A percentile compares a stretch with the other conserved stretches of the same genome.
These are phyloP conservation scores for Entonaema liquescens DNA, from an alignment of 495 filamentous ascomycete species.

Conservation along the genomic window DNA sequence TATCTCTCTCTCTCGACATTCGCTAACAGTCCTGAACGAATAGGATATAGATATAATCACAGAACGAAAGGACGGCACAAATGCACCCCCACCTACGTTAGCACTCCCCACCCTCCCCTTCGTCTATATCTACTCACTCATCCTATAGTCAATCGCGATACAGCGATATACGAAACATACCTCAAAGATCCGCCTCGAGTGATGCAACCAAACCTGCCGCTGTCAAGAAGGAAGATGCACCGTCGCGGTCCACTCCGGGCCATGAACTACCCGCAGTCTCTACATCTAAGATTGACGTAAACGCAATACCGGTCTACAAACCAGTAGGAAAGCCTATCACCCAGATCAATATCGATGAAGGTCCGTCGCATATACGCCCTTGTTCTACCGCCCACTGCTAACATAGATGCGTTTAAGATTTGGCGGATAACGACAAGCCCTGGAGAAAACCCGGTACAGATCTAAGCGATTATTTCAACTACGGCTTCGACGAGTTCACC, in stretches of 20 bases:
- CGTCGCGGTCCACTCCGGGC: slow-evolving; percentile 36
- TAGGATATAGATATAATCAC: slow-evolving; percentile 97
- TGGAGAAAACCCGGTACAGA: slow-evolving; percentile 97
- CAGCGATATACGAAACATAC: slow-evolving; percentile 72
- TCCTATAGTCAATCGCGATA: slow-evolving; percentile 59
- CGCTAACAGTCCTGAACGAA: slow-evolving; percentile 35
- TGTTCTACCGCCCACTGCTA: slow-evolving; percentile 14
- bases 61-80: slow-evolving; percentile 79
- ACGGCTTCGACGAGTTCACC: slow-evolving; percentile 99
- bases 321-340: slow-evolving; percentile 79
- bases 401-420: slow-evolving; percentile 58
- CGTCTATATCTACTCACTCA: slow-evolving; percentile 24
- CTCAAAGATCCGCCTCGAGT: slow-evolving; percentile 66
- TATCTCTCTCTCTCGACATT: too few species aligned
- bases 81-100: slow-evolving; percentile 72
- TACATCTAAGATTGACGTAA: slow-evolving; percentile 82
- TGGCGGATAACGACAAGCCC: slow-evolving; percentile 85
- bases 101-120: slow-evolving; percentile 37
- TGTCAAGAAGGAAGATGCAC: slow-evolving; percentile 55
- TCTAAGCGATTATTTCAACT: slow-evolving; percentile 97
- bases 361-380: slow-evolving; percentile 46
- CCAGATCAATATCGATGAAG: slow-evolving; percentile 81
- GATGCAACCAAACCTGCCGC: slow-evolving; percentile 56
- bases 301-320: slow-evolving; percentile 81
- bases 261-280: slow-evolving; percentile 64